A percentile compares a stretch with the other conserved stretches of the same genome.
phyloP scores from a whole-genome alignment of 1,139 yeast genomes.

The Yamadazyma oceani region DNA sequence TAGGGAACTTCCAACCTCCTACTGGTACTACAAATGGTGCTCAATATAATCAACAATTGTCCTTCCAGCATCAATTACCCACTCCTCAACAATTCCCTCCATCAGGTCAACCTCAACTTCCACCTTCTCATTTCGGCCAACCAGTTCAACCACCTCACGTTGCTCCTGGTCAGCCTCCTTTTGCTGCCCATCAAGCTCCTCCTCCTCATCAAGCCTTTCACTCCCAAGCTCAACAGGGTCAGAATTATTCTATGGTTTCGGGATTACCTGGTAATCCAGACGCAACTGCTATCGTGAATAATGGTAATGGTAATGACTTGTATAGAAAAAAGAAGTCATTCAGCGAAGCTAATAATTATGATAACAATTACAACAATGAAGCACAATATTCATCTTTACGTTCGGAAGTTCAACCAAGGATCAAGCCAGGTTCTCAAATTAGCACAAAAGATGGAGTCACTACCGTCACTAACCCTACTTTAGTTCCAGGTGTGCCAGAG shows the following conservation, averaged over 20 bases:
- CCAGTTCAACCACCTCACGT: slow-evolving; percentile 1
- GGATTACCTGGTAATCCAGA: slow-evolving; percentile 15
- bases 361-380: slow-evolving; percentile 37
- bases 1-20: slow-evolving; percentile 92
- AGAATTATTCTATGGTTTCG: slow-evolving; percentile 5
- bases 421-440: slow-evolving; percentile 22
- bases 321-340: slow-evolving; percentile 29
- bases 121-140: slow-evolving; percentile 15
- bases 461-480: slow-evolving; percentile 53
- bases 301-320: slow-evolving; percentile 14
- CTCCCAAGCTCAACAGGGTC: slow-evolving; percentile 2
- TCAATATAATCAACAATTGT: slow-evolving; percentile 11
- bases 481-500: slow-evolving; percentile 84
- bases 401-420: slow-evolving; percentile 31
- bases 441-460: slow-evolving; percentile 22
- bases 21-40: slow-evolving; percentile 32
- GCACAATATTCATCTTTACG: slow-evolving; percentile 58
- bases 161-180: too few species aligned
- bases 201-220: neutral
- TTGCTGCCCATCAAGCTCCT: too few species aligned
- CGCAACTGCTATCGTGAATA: slow-evolving; percentile 13
- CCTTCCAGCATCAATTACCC: slow-evolving; percentile 9
- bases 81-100: slow-evolving; percentile 6
- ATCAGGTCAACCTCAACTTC: slow-evolving; percentile 9
- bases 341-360: slow-evolving; percentile 30